Conservation (phyloP, 2,329 filamentous ascomycete genomes). For the Botrytis galanthina region DNA sequence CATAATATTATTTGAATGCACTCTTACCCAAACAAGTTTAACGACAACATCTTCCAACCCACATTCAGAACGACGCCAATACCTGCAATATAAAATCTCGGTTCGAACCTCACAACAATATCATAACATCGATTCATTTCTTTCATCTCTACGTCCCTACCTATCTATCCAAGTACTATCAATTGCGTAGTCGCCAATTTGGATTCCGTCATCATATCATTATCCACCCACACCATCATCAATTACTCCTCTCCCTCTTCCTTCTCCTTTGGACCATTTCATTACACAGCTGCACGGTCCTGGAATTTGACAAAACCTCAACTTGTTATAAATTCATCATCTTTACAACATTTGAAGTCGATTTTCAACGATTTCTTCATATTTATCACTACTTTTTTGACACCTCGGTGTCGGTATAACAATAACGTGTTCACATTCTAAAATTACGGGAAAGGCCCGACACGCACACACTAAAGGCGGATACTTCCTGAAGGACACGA, state of each 20-base stretch:
- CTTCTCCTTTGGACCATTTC: neutral
- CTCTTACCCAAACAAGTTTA: neutral
- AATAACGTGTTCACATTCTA: neutral
- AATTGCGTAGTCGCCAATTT: neutral
- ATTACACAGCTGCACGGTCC: neutral
- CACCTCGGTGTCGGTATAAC: neutral
- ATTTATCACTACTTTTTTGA: neutral
- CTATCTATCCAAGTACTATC: neutral
- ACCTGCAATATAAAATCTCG: neutral
- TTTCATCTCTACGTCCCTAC: no score
- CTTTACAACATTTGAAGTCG: neutral
- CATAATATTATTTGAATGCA: neutral
- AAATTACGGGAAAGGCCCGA: neutral
- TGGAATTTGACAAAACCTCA: neutral
- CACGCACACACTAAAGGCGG: neutral
- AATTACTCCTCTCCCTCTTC: no score
- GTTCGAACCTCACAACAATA: neutral
- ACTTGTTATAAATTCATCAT: neutral
- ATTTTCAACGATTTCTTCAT: neutral
- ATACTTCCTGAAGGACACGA: neutral
- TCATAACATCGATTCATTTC: neutral
- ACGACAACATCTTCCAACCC: neutral
- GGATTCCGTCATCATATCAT: neutral
- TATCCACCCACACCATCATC: neutral
- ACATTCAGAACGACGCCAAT: neutral